phyloP scores from a whole-genome alignment of 2,329 filamentous ascomycete genomes.

The Botryosphaeria dothidea region DNA sequence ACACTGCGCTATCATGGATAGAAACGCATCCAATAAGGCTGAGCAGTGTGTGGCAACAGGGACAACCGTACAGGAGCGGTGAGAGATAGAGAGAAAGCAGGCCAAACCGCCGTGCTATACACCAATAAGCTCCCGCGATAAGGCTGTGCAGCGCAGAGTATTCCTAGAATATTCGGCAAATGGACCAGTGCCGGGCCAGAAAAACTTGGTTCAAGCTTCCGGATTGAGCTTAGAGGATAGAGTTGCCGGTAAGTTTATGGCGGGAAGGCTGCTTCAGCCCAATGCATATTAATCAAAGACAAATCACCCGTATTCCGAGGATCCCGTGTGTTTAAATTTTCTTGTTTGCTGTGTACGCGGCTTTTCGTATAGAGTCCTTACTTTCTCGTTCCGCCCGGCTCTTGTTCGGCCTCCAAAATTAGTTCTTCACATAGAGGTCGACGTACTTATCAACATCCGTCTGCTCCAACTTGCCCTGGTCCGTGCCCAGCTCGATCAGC shows the following conservation, averaged over 20 bases:
- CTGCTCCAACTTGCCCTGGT: conserved; percentile 72
- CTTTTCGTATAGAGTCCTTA: too few species aligned
- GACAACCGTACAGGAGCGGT: too few species aligned
- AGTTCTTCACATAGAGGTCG: conserved; percentile 71
- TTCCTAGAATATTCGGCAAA: neutral
- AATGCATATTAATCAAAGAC: neutral
- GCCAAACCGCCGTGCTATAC: too few species aligned
- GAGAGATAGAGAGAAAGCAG: too few species aligned
- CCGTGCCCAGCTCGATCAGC: conserved; percentile 76
- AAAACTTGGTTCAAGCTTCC: neutral
- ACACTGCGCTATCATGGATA: too few species aligned
- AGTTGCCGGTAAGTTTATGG: neutral
- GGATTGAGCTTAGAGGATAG: neutral
- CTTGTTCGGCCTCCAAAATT: conserved; percentile 17
- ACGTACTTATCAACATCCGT: conserved; percentile 92
- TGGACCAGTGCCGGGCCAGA: neutral
- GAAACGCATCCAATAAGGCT: too few species aligned
- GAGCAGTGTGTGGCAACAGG: neutral
- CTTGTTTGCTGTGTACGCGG: neutral
- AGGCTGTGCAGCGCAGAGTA: neutral
- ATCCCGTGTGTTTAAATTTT: neutral
- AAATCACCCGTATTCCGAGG: neutral
- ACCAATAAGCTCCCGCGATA: neutral
- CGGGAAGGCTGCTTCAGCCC: neutral
- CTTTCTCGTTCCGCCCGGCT: neutral